phyloP scores from a whole-genome alignment of 2,329 filamentous ascomycete species.

The Fusarium chuoi region DNA sequence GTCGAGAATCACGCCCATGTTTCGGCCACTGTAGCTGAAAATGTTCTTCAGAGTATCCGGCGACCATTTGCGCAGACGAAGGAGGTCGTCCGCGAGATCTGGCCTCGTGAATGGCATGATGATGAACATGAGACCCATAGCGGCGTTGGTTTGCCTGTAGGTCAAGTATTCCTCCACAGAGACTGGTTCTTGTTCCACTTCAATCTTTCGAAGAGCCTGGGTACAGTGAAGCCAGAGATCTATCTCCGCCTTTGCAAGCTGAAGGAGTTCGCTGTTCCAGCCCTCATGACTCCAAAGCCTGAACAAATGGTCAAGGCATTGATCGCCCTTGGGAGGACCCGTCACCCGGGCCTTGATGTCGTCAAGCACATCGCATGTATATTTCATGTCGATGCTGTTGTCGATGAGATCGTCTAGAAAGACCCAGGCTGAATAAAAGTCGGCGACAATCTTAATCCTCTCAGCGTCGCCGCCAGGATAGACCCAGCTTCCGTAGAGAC shows the following conservation, averaged over 20 bases:
- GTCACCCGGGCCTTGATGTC: background rate
- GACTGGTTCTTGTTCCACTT: background rate
- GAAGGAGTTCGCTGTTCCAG: background rate
- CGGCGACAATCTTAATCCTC: background rate
- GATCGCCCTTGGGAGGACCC: background rate
- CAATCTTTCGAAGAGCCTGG: background rate
- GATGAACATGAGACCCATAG: background rate
- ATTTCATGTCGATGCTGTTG: background rate
- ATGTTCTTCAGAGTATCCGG: background rate
- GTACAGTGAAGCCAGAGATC: background rate
- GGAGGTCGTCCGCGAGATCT: background rate
- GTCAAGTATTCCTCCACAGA: background rate
- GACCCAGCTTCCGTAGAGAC: background rate
- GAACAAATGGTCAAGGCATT: background rate
- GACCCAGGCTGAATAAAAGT: background rate
- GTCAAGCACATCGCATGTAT: background rate
- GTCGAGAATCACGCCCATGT: background rate
- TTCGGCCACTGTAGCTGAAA: background rate
- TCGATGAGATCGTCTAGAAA: background rate
- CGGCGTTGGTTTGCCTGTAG: background rate
- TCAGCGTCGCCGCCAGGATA: background rate
- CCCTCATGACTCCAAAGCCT: background rate
- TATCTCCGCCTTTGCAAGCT: background rate
- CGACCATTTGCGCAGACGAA: background rate
- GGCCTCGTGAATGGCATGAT: background rate